Conservation (phyloP, 257 asterid genomes). For the Nicotiana otophora region DNA sequence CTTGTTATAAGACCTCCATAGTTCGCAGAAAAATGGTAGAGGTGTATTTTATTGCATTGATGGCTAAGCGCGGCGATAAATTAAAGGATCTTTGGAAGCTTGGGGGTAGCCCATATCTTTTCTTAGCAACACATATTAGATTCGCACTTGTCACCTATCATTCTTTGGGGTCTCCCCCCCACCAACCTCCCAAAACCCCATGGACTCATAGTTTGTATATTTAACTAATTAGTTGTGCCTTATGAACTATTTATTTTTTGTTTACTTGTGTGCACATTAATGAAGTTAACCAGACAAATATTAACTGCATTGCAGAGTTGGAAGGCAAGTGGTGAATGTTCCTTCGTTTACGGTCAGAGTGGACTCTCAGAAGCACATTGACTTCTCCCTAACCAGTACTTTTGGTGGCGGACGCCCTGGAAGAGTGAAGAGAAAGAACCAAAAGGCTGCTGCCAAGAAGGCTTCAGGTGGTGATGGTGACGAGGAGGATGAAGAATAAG, state of each 20-base stretch:
- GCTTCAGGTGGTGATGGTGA: slow-evolving; percentile 48
- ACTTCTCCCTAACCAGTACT: slow-evolving; percentile 49
- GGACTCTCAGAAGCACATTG: slow-evolving; percentile 52
- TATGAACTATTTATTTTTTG: background rate
- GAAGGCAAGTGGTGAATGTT: slow-evolving; percentile 53
- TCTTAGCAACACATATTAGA: background rate
- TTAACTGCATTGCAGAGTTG: slow-evolving; percentile 32
- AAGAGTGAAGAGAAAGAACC: slow-evolving; percentile 54
- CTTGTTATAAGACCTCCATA: background rate
- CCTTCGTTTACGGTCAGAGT: slow-evolving; percentile 47
- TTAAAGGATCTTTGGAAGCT: background rate
- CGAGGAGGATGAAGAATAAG: slow-evolving; percentile 42
- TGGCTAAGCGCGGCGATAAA: background rate
- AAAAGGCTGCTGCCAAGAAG: slow-evolving; percentile 56
- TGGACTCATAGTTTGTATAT: background rate
- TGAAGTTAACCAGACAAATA: background rate
- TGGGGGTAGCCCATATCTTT: background rate
- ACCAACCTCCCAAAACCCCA: no score
- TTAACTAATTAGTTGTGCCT: background rate
- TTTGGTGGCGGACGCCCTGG: slow-evolving; percentile 56
- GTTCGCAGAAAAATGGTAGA: background rate
- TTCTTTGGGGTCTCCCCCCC: background rate
- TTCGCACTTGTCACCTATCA: background rate
- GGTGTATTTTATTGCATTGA: background rate
- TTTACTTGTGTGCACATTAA: background rate